phyloP scores from a whole-genome alignment of 2,329 filamentous ascomycete species.

The Metarhizium sp. region DNA sequence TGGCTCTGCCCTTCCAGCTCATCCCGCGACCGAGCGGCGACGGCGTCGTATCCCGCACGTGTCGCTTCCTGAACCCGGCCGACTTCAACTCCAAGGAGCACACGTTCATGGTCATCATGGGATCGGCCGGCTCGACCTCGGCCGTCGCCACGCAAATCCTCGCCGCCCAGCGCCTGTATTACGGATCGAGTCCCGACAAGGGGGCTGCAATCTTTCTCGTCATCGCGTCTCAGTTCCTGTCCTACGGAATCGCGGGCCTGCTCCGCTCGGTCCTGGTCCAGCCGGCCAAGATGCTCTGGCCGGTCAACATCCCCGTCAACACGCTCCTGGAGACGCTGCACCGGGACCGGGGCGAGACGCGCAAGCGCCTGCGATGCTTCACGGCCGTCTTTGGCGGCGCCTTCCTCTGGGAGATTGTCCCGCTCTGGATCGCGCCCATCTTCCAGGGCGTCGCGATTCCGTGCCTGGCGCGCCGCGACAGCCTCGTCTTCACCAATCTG shows the following conservation, averaged over 20 bases:
- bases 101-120: slow-evolving; percentile 46
- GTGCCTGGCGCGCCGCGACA: slow-evolving; percentile 32
- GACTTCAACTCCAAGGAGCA: slow-evolving; percentile 47
- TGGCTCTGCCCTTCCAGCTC: slow-evolving; percentile 2
- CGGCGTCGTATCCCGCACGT: slow-evolving; percentile 6
- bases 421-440: slow-evolving; percentile 35
- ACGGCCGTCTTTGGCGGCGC: slow-evolving; percentile 27
- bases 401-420: slow-evolving; percentile 38
- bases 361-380: slow-evolving; percentile 30
- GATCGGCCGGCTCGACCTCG: slow-evolving; percentile 25
- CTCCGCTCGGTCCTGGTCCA: slow-evolving; percentile 41
- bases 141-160: slow-evolving; percentile 38
- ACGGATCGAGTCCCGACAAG: slow-evolving; percentile 36
- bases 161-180: slow-evolving; percentile 37
- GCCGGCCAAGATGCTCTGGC: slow-evolving; percentile 44
- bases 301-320: slow-evolving; percentile 19
- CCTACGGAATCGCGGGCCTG: slow-evolving; percentile 44
- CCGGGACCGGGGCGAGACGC: slow-evolving; percentile 20
- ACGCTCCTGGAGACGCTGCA: slow-evolving; percentile 21
- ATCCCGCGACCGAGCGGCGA: slow-evolving; percentile 8
- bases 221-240: slow-evolving; percentile 43
- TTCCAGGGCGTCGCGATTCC: slow-evolving; percentile 27
- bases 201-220: slow-evolving; percentile 39
- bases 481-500: slow-evolving; percentile 34
- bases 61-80: slow-evolving; percentile 34